Conservation (phyloP, 116 monocot species). For the Iris pallida region DNA sequence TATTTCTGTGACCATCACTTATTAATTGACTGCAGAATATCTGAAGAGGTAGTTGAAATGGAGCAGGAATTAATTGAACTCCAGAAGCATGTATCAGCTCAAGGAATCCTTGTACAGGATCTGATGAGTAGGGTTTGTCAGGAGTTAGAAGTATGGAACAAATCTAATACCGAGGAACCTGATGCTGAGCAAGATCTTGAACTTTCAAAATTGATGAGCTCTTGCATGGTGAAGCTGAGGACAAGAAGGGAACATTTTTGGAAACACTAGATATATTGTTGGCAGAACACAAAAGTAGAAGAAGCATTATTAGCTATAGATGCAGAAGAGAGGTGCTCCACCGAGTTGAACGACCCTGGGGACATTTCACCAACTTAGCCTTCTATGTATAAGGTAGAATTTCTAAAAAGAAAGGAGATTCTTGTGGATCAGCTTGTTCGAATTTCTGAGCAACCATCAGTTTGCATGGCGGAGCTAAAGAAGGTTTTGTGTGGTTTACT, state of each 20-base stretch:
- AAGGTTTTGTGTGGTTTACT: slow-evolving; percentile 62
- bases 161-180: slow-evolving; percentile 29
- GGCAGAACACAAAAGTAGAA: slow-evolving; percentile 84
- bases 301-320: slow-evolving; percentile 65
- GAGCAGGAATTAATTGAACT: slow-evolving; percentile 90
- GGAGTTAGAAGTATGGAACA: slow-evolving; percentile 80
- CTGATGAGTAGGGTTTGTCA: slow-evolving; percentile 83
- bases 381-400: slow-evolving; percentile 46
- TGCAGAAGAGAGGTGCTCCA: slow-evolving; percentile 54
- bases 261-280: slow-evolving; percentile 75
- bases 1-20: neutral
- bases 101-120: slow-evolving; percentile 95
- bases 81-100: slow-evolving; percentile 84
- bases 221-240: slow-evolving; percentile 37
- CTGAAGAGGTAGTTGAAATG: slow-evolving; percentile 93
- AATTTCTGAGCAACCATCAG: slow-evolving; percentile 60
- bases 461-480: slow-evolving; percentile 54
- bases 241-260: slow-evolving; percentile 44
- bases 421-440: slow-evolving; percentile 76
- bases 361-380: slow-evolving; percentile 27
- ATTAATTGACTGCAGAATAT: slow-evolving; percentile 52
- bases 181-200: slow-evolving; percentile 34
- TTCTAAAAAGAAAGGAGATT: slow-evolving; percentile 65
- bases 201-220: slow-evolving; percentile 43
- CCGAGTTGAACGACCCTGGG: slow-evolving; percentile 27